Evolutionary conservation across 257 asterid species (phyloP).

Genomic region (Petunia axillaris): DNA sequence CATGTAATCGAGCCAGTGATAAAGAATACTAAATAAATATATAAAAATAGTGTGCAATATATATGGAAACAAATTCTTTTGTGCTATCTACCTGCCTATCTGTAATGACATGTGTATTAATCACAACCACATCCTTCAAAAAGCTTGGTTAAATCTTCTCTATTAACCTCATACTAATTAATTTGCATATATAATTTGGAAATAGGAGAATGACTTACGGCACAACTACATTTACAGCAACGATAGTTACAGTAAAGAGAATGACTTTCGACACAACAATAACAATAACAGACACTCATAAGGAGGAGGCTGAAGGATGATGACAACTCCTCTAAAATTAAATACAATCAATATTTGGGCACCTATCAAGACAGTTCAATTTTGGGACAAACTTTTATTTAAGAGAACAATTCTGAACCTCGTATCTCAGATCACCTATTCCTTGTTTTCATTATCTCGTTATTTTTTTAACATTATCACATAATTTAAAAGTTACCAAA

Average conservation of each 20-base stretch:
- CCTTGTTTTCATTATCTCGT: neutral
- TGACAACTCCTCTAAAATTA: slow-evolving; percentile 24
- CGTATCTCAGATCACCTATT: slow-evolving; percentile 23
- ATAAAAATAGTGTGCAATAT: neutral
- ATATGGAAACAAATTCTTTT: neutral
- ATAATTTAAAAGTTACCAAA: neutral
- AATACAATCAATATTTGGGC: neutral
- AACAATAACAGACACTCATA: neutral
- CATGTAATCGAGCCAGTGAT: too few species aligned
- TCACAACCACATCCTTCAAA: neutral
- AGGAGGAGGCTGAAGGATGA: neutral
- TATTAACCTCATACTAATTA: neutral
- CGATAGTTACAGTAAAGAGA: neutral
- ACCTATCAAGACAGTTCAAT: neutral
- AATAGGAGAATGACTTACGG: neutral
- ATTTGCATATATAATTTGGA: neutral
- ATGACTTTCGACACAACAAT: neutral
- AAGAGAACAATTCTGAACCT: slow-evolving; percentile 21
- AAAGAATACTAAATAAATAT: too few species aligned
- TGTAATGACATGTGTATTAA: neutral
- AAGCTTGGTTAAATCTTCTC: neutral
- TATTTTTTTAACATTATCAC: neutral
- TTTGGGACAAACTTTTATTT: neutral
- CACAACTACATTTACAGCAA: too few species aligned
- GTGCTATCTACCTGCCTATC: neutral